A percentile compares a stretch with the other conserved stretches of the same genome.
phyloP scores from a whole-genome alignment of 2,329 filamentous ascomycete genomes.

The Aspergillus caelatus region DNA sequence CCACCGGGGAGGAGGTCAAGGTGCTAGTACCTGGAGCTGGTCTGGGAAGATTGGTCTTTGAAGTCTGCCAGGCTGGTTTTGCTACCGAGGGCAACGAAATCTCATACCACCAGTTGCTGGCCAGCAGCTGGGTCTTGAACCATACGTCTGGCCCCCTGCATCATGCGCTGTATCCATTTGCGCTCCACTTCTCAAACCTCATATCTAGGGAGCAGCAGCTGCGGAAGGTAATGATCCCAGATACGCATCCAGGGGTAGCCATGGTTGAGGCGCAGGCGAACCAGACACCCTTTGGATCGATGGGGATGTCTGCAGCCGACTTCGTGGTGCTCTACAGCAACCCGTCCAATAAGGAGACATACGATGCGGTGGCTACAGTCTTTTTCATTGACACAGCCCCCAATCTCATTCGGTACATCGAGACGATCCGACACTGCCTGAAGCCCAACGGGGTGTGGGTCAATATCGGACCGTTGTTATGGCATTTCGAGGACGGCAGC shows the following conservation, averaged over 20 bases:
- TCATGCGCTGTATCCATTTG: conserved; percentile 81
- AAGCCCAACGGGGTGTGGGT: conserved; percentile 78
- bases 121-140: conserved; percentile 65
- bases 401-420: conserved; percentile 86
- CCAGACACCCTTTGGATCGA: conserved; percentile 59
- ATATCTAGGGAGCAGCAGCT: conserved; percentile 73
- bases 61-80: conserved; percentile 75
- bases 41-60: conserved; percentile 84
- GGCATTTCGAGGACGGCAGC: conserved; percentile 80
- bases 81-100: conserved; percentile 89
- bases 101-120: conserved; percentile 93
- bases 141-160: conserved; percentile 60
- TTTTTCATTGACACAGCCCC: conserved; percentile 98
- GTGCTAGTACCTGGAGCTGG: conserved; percentile 90
- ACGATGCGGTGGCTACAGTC: conserved; percentile 83
- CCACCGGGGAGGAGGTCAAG: conserved; percentile 51
- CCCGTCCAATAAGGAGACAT: conserved; percentile 61
- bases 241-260: conserved; percentile 69
- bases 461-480: conserved; percentile 87
- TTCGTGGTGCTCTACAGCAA: conserved; percentile 84
- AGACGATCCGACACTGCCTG: conserved; percentile 78
- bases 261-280: conserved; percentile 46
- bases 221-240: conserved; percentile 72
- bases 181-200: conserved; percentile 87
- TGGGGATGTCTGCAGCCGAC: conserved; percentile 93